Percentiles rank a stretch among this genome's conserved stretches.
phyloP scores from a whole-genome alignment of 2,329 filamentous ascomycete genomes.

The Alternaria triticina region DNA sequence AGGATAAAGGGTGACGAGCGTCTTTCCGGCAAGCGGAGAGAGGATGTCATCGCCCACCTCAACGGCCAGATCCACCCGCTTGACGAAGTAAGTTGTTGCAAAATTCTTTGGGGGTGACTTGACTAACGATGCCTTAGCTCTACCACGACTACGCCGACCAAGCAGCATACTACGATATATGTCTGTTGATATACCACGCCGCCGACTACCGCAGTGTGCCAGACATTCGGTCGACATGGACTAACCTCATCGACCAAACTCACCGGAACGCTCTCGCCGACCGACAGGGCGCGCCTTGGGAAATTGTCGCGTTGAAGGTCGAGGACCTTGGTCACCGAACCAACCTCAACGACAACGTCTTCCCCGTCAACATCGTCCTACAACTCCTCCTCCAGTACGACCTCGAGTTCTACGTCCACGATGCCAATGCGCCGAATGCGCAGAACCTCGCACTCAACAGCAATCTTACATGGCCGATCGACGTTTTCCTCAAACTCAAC shows the following conservation, averaged over 20 bases:
- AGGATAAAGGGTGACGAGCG: constrained; percentile 76
- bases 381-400: constrained; percentile 46
- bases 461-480: constrained; percentile 64
- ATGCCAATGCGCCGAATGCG: constrained; percentile 17
- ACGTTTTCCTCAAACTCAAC: constrained; percentile 69
- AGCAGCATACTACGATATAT: constrained; percentile 92
- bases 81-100: constrained; percentile 68
- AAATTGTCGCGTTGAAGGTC: constrained; percentile 69
- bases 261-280: constrained; percentile 57
- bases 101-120: not conserved
- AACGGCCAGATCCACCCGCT: constrained; percentile 80
- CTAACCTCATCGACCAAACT: constrained; percentile 75
- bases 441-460: constrained; percentile 25
- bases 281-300: constrained; percentile 67
- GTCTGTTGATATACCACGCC: constrained; percentile 87
- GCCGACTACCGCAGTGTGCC: constrained; percentile 89
- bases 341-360: constrained; percentile 61
- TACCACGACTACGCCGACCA: constrained; percentile 92
- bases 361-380: constrained; percentile 56
- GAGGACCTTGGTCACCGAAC: constrained; percentile 63
- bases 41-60: constrained; percentile 70
- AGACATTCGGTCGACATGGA: constrained; percentile 85
- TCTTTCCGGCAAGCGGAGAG: constrained; percentile 67
- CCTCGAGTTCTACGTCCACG: constrained; percentile 60
- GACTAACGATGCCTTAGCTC: constrained; percentile 62